Percentiles rank a stretch among this genome's conserved stretches.
These are phyloP conservation scores for Paramarasmius palmivorus DNA, from an alignment of 1,284 basidiomycete species.

Conservation along the genomic window DNA sequence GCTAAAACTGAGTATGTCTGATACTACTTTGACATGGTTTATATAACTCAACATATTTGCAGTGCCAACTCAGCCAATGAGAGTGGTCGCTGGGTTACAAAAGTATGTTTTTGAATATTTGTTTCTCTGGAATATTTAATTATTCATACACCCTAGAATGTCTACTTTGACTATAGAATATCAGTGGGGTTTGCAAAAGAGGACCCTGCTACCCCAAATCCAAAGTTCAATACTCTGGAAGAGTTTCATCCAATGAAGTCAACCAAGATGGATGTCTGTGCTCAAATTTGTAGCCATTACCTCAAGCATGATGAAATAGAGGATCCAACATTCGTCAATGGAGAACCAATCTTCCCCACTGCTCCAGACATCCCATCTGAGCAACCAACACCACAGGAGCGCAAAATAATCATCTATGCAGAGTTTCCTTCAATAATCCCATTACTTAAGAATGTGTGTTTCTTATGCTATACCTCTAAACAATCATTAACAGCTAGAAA, in stretches of 20 bases:
- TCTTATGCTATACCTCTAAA: not conserved
- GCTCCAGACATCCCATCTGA: not conserved
- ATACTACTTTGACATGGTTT: too few relatives aligned
- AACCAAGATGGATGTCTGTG: slow-evolving; percentile 22
- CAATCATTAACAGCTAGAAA: not conserved
- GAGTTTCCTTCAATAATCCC: slow-evolving; percentile 20
- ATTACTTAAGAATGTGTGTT: slow-evolving; percentile 19
- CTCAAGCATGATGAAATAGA: slow-evolving; percentile 15
- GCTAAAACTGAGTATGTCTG: slow-evolving; percentile 24
- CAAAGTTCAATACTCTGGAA: slow-evolving; percentile 17
- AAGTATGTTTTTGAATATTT: slow-evolving; percentile 16
- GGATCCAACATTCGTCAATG: slow-evolving; percentile 4
- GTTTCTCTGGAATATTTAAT: not conserved
- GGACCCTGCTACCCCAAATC: slow-evolving; percentile 11
- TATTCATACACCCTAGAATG: slow-evolving; percentile 13
- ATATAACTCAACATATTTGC: not conserved
- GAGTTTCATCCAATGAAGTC: slow-evolving; percentile 21
- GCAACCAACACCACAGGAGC: not conserved
- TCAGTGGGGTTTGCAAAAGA: slow-evolving; percentile 17
- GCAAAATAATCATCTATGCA: slow-evolving; percentile 20
- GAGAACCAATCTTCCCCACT: not conserved
- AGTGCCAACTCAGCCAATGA: slow-evolving; percentile 19
- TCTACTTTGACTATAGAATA: slow-evolving; percentile 21
- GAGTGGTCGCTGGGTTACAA: slow-evolving; percentile 19
- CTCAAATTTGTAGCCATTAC: slow-evolving; percentile 12